Evolutionary conservation across 352 stramenopile genomes (phyloP).

Genomic region (Thalassiosira mediterranea): DNA sequence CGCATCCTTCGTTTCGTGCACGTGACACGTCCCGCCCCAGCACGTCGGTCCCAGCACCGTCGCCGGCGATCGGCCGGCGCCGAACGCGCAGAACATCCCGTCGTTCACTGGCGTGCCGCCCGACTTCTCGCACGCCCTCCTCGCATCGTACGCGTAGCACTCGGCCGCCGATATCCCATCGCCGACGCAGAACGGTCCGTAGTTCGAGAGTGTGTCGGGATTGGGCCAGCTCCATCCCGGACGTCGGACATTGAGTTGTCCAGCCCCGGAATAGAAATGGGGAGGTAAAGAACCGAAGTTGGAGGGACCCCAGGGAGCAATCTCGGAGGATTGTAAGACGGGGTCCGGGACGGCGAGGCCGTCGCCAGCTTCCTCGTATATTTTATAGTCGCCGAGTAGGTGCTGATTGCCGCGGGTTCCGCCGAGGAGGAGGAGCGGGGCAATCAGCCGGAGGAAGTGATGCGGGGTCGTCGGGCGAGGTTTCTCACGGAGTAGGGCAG

Average conservation of each 20-base stretch:
- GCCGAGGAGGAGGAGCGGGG: background rate
- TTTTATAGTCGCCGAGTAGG: background rate
- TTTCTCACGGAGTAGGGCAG: too few species aligned
- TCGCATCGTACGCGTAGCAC: background rate
- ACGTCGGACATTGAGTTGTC: background rate
- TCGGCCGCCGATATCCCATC: background rate
- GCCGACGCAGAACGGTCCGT: background rate
- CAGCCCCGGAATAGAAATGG: background rate
- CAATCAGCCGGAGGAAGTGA: too few species aligned
- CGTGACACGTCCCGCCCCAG: background rate
- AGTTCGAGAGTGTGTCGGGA: background rate
- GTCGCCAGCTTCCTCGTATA: too few species aligned
- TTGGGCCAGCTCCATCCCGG: conserved; percentile 1
- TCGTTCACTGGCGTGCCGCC: background rate
- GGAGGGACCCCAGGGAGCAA: background rate
- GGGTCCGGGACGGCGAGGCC: background rate
- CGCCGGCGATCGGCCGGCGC: background rate
- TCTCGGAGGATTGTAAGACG: background rate
- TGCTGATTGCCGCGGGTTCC: background rate
- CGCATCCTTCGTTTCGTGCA: background rate
- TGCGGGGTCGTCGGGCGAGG: too few species aligned
- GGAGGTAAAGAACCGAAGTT: background rate
- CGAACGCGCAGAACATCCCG: conserved; percentile 3
- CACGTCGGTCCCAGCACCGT: background rate
- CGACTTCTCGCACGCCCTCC: background rate